These are phyloP conservation scores for Wickerhamiella occidentalis DNA, from an alignment of 805 yeast species.

Conservation along the genomic window DNA sequence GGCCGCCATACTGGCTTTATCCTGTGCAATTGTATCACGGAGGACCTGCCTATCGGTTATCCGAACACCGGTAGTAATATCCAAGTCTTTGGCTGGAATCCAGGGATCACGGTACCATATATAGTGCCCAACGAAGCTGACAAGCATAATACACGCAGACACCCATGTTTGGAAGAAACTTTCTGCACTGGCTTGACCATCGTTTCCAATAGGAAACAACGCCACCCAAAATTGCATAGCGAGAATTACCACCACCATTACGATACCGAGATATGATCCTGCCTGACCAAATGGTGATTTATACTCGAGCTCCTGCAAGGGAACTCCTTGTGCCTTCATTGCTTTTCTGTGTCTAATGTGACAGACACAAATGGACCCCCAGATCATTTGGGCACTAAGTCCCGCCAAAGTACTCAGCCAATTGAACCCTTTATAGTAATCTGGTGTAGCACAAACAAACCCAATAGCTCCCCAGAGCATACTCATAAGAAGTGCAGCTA, in stretches of 20 bases:
- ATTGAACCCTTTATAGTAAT: conserved; percentile 41
- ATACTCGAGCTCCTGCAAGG: conserved; percentile 53
- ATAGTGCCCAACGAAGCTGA: conserved; percentile 12
- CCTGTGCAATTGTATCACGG: conserved; percentile 13
- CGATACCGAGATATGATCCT: conserved; percentile 53
- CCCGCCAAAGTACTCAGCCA: conserved; percentile 76
- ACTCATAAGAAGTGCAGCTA: conserved; percentile 44
- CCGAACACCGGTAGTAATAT: conserved; percentile 18
- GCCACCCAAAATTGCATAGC: conserved; percentile 78
- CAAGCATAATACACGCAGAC: conserved; percentile 30
- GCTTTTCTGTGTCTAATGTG: conserved; percentile 59
- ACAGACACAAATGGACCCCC: conserved; percentile 62
- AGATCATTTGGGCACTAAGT: conserved; percentile 61
- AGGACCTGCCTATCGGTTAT: conserved; percentile 15
- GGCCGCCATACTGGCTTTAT: conserved; percentile 10
- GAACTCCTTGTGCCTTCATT: conserved; percentile 51
- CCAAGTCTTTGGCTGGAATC: conserved; percentile 16
- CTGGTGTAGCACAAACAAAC: conserved; percentile 49
- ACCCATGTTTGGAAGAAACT: conserved; percentile 44
- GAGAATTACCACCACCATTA: conserved; percentile 47
- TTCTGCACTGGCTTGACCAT: conserved; percentile 25
- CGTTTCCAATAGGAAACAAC: conserved; percentile 53
- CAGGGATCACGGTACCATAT: conserved; percentile 15
- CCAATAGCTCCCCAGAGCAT: conserved; percentile 43
- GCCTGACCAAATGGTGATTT: conserved; percentile 52